Percentiles rank a stretch among this genome's conserved stretches.
phyloP scores from a whole-genome alignment of 257 asterid species.

The Nemophila menziesii region DNA sequence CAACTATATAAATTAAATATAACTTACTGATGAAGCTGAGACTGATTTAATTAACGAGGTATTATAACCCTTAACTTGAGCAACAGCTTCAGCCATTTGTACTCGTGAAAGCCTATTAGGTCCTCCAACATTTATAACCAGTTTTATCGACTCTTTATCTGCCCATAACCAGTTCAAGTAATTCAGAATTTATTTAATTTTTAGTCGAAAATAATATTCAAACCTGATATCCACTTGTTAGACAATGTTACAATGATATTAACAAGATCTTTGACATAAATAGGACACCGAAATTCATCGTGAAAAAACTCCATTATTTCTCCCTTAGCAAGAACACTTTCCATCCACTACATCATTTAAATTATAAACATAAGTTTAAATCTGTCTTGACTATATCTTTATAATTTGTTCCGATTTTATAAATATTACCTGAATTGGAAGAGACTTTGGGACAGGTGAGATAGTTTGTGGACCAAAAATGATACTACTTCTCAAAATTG shows the following conservation, averaged over 20 bases:
- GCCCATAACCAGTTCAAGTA: slow-evolving; percentile 10
- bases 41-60: slow-evolving; percentile 61
- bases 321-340: slow-evolving; percentile 63
- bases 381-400: not conserved
- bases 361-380: not conserved
- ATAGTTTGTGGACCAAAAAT: slow-evolving; percentile 86
- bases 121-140: slow-evolving; percentile 74
- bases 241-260: slow-evolving; percentile 29
- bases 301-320: slow-evolving; percentile 53
- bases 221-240: slow-evolving; percentile 75
- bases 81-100: slow-evolving; percentile 96
- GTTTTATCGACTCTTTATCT: slow-evolving; percentile 49
- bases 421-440: slow-evolving; percentile 66
- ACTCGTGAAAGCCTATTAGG: slow-evolving; percentile 82
- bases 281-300: slow-evolving; percentile 91
- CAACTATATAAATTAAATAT: not conserved
- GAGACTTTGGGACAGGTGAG: slow-evolving; percentile 80
- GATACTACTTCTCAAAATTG: slow-evolving; percentile 90
- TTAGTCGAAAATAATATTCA: slow-evolving; percentile 2
- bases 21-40: slow-evolving; percentile 76
- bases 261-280: slow-evolving; percentile 80
- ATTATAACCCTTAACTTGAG: slow-evolving; percentile 46
- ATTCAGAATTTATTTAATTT: not conserved
- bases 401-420: too few species aligned
- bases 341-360: slow-evolving; percentile 71